Conservation (phyloP, 257 asterid species). For the Thymus mandschuricus region DNA sequence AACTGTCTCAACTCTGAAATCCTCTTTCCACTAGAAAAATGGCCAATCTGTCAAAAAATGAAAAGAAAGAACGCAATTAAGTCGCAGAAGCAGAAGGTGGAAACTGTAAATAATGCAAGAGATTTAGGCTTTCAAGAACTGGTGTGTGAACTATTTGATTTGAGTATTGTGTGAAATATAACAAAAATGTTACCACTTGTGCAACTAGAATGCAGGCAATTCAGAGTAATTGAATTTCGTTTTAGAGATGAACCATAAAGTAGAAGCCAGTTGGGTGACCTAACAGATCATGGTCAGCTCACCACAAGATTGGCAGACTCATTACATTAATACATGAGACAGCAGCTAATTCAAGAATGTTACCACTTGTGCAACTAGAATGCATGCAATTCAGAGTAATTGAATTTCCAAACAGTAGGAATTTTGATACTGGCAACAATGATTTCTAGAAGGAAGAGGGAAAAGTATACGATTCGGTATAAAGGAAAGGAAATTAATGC, state of each 20-base stretch:
- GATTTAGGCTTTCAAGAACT: too few species aligned
- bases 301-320: neutral
- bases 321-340: neutral
- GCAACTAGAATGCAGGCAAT: too few species aligned
- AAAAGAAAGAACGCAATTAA: too few species aligned
- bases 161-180: too few species aligned
- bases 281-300: conserved; percentile 17
- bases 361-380: conserved; percentile 10
- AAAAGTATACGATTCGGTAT: neutral
- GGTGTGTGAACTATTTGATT: too few species aligned
- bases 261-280: neutral
- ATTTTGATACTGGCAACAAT: neutral
- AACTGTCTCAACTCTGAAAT: too few species aligned
- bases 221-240: too few species aligned
- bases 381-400: neutral
- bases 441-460: neutral
- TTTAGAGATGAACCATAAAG: neutral
- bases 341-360: neutral
- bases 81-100: too few species aligned
- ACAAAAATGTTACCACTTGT: too few species aligned
- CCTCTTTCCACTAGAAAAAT: too few species aligned
- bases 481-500: neutral
- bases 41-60: too few species aligned
- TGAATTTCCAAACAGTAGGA: neutral
- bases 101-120: too few species aligned